Base-by-base conservation (phyloP, 148 eudicot species). In the Rhododendron mucronatum region DNA sequence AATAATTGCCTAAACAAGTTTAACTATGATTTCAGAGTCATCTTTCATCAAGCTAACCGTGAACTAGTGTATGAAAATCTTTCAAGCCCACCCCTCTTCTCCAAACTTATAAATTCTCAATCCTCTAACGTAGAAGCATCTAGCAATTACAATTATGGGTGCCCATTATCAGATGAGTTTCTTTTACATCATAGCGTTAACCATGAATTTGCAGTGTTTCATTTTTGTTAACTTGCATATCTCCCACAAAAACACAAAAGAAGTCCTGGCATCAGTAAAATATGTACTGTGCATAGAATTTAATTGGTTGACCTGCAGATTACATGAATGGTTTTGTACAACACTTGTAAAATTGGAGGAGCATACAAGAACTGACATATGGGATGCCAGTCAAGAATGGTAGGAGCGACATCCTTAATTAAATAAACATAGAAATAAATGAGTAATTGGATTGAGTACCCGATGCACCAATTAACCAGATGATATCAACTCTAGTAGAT, bases 401-500 rank as follows among this genome's bases (percentile, higher is more conserved):
- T 13, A 51, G 26, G 14, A 84, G 74, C 12, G 30, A 51, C 48
- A 11, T 50, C 45, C 10, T 84, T 33, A 8, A 35, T 6, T 84
- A 35, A 30, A 74, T 55, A 7, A 77, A 28, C 13, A 30, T 73
- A 14, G n/a, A 10, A 53, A 57, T 77, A 39, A 76, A 37, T 75
- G 67, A 51, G 30, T 78, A n/a, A 41, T 20, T 35, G 73, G 53
- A 50, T n/a, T 55, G 53, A 76, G 82, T 57, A 77, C 86, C n/a
- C 15, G 37, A 75, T 76, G 48, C 88, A 91, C 89, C 82, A 89
- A 90, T 63, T 90, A 92, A 82, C 84, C 86, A 14, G 88, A 61
- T 47, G 95, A 91, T 61, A 96, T 89, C 80, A 96, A 83, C 79
- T 89, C 92, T 47, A 95, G 85, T 80, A 96, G 88, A 87, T 91